Evolutionary conservation across 108 stramenopile genomes (phyloP).

Genomic region (Craspedostauros australis): DNA sequence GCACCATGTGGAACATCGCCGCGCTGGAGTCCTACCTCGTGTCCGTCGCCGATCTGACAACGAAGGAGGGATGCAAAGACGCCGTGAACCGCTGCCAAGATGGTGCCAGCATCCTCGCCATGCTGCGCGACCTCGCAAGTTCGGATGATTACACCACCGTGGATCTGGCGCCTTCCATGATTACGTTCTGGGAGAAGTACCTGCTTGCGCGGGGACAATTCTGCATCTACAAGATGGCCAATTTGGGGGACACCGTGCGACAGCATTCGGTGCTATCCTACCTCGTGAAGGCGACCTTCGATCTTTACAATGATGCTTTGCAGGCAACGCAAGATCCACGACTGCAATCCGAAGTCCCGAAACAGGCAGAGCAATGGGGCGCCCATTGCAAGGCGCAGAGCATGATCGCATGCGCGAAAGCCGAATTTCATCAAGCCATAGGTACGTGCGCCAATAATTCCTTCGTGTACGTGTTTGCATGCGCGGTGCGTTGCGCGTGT

Average conservation of each 20-base stretch:
- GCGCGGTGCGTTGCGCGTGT: too few relatives aligned
- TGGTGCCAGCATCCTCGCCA: conserved; percentile 23
- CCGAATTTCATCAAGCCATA: conserved; percentile 36
- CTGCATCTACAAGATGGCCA: conserved; percentile 34
- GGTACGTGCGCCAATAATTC: too few relatives aligned
- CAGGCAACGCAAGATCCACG: conserved; percentile 28
- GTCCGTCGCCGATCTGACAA: conserved; percentile 2
- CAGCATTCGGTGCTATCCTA: conserved; percentile 34
- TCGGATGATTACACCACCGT: conserved; percentile 30
- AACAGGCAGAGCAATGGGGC: conserved; percentile 27
- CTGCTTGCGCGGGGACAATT: conserved; percentile 37
- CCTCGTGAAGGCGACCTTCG: conserved; percentile 16
- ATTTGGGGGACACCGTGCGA: conserved; percentile 1
- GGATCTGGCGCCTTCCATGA: conserved; percentile 30
- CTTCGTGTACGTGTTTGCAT: too few relatives aligned
- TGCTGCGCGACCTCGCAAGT: conserved; percentile 17
- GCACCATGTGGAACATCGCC: conserved; percentile 37
- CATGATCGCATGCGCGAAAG: conserved; percentile 31
- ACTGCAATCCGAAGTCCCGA: conserved; percentile 32
- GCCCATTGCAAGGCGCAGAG: conserved; percentile 38
- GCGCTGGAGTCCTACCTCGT: conserved; percentile 22
- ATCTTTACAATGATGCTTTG: conserved; percentile 38
- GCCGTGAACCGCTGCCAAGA: conserved; percentile 25
- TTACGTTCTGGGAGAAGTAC: conserved; percentile 36
- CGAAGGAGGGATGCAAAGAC: conserved; percentile 31